Evolutionary conservation across 495 filamentous ascomycete species (phyloP).

Genomic region (Penicillium robsamsonii): DNA sequence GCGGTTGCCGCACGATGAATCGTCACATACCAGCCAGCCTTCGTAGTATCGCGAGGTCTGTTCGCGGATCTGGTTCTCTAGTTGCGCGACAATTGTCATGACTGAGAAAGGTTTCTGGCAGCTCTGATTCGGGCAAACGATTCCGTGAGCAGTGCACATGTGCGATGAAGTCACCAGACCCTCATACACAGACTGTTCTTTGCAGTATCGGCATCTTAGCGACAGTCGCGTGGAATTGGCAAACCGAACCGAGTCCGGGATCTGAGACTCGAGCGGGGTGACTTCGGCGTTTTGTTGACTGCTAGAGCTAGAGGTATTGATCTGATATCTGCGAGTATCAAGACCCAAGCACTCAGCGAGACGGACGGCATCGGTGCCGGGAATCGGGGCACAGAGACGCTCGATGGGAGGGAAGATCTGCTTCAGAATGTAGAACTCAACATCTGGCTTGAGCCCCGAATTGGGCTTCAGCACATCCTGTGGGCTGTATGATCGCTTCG

Average conservation of each 20-base stretch:
- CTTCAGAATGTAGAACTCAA: conserved; percentile 96
- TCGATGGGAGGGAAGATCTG: conserved; percentile 98
- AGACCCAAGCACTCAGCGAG: conserved; percentile 92
- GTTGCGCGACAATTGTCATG: conserved; percentile 75
- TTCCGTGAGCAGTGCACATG: conserved; percentile 66
- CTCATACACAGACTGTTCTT: conserved; percentile 65
- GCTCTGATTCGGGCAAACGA: conserved; percentile 62
- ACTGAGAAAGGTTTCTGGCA: conserved; percentile 65
- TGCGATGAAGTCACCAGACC: conserved; percentile 60
- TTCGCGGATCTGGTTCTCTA: conserved; percentile 78
- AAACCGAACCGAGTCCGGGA: conserved; percentile 82
- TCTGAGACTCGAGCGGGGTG: conserved; percentile 87
- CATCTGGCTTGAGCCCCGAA: conserved; percentile 74
- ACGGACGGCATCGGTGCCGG: conserved; percentile 81
- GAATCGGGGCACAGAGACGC: conserved; percentile 93
- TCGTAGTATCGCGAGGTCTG: conserved; percentile 84
- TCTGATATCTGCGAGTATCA: conserved; percentile 81
- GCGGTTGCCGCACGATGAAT: conserved; percentile 78
- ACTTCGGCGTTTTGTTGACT: conserved; percentile 60
- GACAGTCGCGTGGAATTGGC: conserved; percentile 68
- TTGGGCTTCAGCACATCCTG: conserved; percentile 79
- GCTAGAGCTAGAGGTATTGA: conserved; percentile 55
- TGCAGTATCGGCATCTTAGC: conserved; percentile 80
- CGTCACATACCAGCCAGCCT: conserved; percentile 87
- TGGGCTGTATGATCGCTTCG: conserved; percentile 82